These are phyloP conservation scores for Colletotrichum sp. DNA, from an alignment of 2,329 filamentous ascomycete species.

Conservation along the genomic window DNA sequence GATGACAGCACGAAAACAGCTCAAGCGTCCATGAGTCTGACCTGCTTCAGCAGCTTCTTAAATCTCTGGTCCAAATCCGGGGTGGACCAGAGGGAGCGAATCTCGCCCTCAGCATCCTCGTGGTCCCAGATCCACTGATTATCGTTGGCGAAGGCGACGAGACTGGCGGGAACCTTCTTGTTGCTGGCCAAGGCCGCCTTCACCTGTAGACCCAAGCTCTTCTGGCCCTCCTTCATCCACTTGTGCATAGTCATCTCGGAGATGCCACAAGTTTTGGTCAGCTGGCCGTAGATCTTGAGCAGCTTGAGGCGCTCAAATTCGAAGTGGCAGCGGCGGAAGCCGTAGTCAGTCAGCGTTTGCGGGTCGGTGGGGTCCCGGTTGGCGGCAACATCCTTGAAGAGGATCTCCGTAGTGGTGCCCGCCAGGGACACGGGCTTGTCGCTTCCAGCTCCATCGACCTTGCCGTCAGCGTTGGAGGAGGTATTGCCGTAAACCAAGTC, in stretches of 20 bases:
- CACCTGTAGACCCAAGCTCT: background rate
- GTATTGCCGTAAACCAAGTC: background rate
- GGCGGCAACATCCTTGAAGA: background rate
- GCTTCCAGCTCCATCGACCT: background rate
- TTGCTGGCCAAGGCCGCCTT: background rate
- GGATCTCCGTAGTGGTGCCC: background rate
- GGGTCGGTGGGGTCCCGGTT: background rate
- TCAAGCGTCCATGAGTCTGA: background rate
- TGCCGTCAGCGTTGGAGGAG: background rate
- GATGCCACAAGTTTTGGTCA: background rate
- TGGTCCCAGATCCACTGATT: background rate
- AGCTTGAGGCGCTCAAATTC: background rate
- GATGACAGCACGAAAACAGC: no score
- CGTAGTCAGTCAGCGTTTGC: background rate
- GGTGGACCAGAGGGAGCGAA: background rate
- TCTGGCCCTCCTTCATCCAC: background rate
- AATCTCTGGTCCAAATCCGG: background rate
- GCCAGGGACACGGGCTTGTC: background rate
- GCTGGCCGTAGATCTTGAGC: background rate
- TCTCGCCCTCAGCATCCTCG: background rate
- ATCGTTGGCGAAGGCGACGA: background rate
- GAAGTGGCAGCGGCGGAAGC: background rate
- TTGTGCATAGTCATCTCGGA: background rate
- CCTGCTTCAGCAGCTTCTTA: background rate
- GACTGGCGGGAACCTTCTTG: background rate